phyloP scores from a whole-genome alignment of 371 early-diverging fungal species.

The Mucor plumbeus region DNA sequence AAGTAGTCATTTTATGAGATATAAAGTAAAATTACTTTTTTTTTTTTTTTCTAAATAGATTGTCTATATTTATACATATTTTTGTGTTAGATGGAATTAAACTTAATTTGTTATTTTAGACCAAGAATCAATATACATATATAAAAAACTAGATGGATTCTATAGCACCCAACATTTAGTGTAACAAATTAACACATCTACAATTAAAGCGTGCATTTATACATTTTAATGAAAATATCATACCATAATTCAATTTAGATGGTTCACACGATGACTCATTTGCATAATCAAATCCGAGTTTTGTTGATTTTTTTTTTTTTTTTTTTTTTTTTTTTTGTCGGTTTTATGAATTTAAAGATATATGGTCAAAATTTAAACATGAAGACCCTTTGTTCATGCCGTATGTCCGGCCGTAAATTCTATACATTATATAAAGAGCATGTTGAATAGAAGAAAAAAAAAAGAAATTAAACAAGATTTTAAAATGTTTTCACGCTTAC shows the following conservation, averaged over 20 bases:
- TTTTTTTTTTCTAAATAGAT: no score
- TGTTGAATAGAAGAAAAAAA: background rate
- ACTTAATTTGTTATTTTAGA: background rate
- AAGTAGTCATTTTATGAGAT: conserved; percentile 14
- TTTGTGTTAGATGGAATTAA: background rate
- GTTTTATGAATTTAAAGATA: background rate
- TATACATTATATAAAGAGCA: background rate
- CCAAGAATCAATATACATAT: background rate
- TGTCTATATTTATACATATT: no score
- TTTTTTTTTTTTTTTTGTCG: background rate
- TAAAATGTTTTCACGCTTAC: conserved; percentile 3
- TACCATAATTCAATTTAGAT: background rate
- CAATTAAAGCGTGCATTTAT: background rate
- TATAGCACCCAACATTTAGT: background rate
- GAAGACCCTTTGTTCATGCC: background rate
- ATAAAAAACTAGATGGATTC: no score
- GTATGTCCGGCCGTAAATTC: background rate
- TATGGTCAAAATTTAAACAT: background rate
- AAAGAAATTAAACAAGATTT: background rate
- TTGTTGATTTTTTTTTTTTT: background rate
- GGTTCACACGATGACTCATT: conserved; percentile 18
- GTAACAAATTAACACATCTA: background rate
- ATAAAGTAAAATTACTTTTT: no score
- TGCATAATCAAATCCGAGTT: conserved; percentile 10
- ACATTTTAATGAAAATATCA: background rate